Percentiles rank a stretch among this genome's conserved stretches.
Conservation (phyloP, 768 basidiomycete genomes). For the Punctularia strigosozonata region DNA sequence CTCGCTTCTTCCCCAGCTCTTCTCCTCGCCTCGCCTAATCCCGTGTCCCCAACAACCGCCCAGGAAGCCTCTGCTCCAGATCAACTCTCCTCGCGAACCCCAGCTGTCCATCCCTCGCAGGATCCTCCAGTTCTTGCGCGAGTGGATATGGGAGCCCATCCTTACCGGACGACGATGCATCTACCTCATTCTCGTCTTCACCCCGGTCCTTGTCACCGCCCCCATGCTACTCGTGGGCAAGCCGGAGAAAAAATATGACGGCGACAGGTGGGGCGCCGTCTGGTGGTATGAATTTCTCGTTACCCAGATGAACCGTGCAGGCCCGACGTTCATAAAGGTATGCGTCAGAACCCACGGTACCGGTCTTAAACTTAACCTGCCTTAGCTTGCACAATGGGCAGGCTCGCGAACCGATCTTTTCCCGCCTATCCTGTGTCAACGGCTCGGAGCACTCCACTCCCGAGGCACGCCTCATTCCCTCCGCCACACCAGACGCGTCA, state of each 20-base stretch:
- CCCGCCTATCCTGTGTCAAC: conserved; percentile 73
- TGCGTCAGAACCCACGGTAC: conserved; percentile 7
- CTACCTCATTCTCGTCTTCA: conserved; percentile 71
- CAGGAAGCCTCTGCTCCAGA: conserved; percentile 24
- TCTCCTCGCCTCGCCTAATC: conserved; percentile 38
- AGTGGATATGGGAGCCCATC: conserved; percentile 73
- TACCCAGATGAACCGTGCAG: conserved; percentile 83
- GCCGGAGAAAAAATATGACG: conserved; percentile 40
- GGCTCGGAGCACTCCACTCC: conserved; percentile 81
- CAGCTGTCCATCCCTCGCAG: conserved; percentile 33
- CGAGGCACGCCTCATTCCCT: conserved; percentile 75
- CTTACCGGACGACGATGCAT: conserved; percentile 76
- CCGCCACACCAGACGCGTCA: conserved; percentile 64
- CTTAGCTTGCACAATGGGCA: conserved; percentile 94
- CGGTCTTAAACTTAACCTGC: not conserved
- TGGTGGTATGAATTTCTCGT: conserved; percentile 97
- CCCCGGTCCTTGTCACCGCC: conserved; percentile 72
- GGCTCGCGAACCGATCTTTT: conserved; percentile 92
- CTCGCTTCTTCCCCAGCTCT: conserved; percentile 32
- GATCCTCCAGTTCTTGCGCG: conserved; percentile 35
- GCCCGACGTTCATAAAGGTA: conserved; percentile 96
- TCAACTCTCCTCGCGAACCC: conserved; percentile 62
- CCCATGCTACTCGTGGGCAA: conserved; percentile 75
- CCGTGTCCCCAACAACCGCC: conserved; percentile 20
- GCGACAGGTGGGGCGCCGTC: conserved; percentile 84